Conservation (phyloP, 1,139 yeast genomes). For the Kluyveromyces sp. region DNA sequence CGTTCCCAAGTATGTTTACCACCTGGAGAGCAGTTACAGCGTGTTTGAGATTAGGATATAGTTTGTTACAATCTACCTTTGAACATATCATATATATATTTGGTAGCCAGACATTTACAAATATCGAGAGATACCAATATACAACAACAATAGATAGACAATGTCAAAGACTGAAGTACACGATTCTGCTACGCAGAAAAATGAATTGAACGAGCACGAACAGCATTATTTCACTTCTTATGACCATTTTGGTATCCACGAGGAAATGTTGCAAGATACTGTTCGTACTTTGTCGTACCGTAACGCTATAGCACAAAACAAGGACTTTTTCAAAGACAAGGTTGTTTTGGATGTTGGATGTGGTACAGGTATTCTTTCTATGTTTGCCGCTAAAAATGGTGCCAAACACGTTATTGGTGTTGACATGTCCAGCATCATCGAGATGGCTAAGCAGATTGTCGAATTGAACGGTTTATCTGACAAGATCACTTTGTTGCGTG, state of each 20-base stretch:
- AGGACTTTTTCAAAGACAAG: constrained; percentile 83
- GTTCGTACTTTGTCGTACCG: constrained; percentile 89
- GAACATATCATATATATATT: background rate
- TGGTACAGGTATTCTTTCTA: constrained; percentile 93
- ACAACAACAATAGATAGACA: background rate
- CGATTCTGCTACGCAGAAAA: constrained; percentile 36
- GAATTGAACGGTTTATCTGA: constrained; percentile 78
- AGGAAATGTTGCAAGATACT: constrained; percentile 95
- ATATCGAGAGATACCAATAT: background rate
- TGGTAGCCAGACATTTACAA: background rate
- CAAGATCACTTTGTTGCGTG: constrained; percentile 82
- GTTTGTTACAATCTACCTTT: background rate
- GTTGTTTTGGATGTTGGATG: constrained; percentile 97
- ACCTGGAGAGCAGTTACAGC: background rate
- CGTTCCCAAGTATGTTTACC: background rate
- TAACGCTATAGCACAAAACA: constrained; percentile 87
- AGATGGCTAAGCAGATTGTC: constrained; percentile 83
- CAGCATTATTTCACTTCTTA: constrained; percentile 93
- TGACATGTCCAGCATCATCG: constrained; percentile 94
- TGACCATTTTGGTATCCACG: constrained; percentile 97
- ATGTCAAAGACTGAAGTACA: constrained; percentile 21
- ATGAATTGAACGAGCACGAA: constrained; percentile 53
- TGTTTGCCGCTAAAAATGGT: constrained; percentile 98
- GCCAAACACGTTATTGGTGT: constrained; percentile 96
- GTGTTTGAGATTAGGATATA: background rate